phyloP scores from a whole-genome alignment of 2,329 filamentous ascomycete species.

The Diaporthe sp. region DNA sequence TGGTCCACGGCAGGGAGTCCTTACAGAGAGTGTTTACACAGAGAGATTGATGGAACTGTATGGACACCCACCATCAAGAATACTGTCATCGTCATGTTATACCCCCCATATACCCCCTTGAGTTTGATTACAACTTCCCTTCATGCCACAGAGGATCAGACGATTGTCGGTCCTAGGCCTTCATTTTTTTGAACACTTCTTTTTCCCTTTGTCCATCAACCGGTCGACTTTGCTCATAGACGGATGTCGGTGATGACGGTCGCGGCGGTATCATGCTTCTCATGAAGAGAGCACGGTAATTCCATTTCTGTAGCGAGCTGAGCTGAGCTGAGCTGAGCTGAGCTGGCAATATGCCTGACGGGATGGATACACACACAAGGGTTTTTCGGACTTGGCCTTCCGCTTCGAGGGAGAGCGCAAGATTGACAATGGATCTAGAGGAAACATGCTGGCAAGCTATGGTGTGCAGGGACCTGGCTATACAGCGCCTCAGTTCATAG shows the following conservation, averaged over 20 bases:
- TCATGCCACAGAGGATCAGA: slow-evolving; percentile 2
- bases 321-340: slow-evolving; percentile 12
- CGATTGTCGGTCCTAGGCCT: not conserved
- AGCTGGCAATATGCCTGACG: not conserved
- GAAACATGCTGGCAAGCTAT: not conserved
- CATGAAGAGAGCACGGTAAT: slow-evolving; percentile 33
- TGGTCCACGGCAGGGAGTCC: not conserved
- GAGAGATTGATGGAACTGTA: slow-evolving; percentile 24
- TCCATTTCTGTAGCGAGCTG: not conserved
- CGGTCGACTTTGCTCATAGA: slow-evolving; percentile 18
- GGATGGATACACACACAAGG: not conserved
- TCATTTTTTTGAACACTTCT: not conserved
- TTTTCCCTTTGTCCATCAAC: slow-evolving; percentile 16
- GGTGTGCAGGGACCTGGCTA: not conserved
- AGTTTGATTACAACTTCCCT: slow-evolving; percentile 22
- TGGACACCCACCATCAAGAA: slow-evolving; percentile 23
- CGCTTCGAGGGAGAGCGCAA: not conserved
- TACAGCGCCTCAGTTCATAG: not conserved
- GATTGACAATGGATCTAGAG: not conserved
- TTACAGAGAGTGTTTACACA: slow-evolving; percentile 29
- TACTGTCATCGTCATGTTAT: slow-evolving; percentile 26
- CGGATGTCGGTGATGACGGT: not conserved
- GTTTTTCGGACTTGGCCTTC: not conserved
- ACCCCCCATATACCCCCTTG: slow-evolving; percentile 36
- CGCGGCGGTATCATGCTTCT: not conserved